Evolutionary conservation across 164 flowering plant species (phyloP), one percentile per base, ranked within the genome.

Genomic region (Magnolia sinica): DNA sequence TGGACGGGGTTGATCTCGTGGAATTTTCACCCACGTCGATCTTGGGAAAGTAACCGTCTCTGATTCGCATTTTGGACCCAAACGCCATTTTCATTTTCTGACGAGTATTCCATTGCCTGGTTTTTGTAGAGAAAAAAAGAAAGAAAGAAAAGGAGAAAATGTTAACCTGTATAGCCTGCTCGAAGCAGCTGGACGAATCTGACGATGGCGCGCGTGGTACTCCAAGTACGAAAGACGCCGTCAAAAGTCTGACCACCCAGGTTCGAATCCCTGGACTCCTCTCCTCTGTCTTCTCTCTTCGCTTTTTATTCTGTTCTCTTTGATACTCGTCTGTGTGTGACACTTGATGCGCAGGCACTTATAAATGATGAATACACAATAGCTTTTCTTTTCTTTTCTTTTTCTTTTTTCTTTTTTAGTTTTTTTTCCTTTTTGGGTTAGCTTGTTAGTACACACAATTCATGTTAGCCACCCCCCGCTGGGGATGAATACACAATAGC

Each of bases 171-270:
- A 92, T 94, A 77, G 87, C 97, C 18, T 94, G 98, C 80, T 85
- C 97, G 61, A 92, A 92, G 82, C 95, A 90, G 79, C 77, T 76
- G 80, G 86, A 81, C 23, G 92, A 88, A 50, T 87, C 83, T 24
- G 91, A 77, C 16, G 91, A 82, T 10, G 87, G 82, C 58, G 86
- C 85, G 83, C 89, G 95, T 84, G 97, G 90, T 55, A 89, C 96
- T 50, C 95, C 95, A 58, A 88, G 86, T 82, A 82, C 90, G 37
- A 95, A 91, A 86, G 95, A 91, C 75, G 89, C 94, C 83, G 94
- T 88, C 89, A 95, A 95, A 87, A 90, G 94, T 87, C 91, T 95
- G 78, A 89, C 98, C n/a, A 61, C 92, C 11, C 99, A 95, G 98
- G 99, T 93, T 81, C 80, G 76, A 52, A 76, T 72, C 64, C 63